Conservation (phyloP, 441 rosid genomes). For the Syzygium syzygioides region DNA sequence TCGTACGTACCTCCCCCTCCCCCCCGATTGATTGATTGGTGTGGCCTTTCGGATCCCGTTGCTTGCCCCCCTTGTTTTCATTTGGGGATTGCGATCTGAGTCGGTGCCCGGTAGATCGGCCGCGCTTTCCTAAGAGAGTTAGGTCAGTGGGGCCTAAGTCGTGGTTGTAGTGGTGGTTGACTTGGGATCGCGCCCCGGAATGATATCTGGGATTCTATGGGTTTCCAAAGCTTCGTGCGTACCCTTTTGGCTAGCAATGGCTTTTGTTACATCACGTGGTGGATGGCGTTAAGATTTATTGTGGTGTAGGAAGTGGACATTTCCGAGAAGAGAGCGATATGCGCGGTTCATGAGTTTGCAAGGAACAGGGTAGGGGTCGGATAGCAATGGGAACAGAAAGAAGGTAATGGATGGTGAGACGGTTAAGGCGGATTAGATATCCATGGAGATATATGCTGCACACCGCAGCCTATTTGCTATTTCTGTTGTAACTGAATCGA, state of each 20-base stretch:
- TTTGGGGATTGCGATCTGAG: neutral
- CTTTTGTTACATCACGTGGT: neutral
- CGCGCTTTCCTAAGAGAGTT: neutral
- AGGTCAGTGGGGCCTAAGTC: neutral
- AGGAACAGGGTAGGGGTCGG: neutral
- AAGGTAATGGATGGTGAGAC: neutral
- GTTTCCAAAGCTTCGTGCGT: neutral
- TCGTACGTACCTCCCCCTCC: slow-evolving; percentile 30
- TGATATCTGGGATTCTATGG: neutral
- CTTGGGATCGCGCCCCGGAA: neutral
- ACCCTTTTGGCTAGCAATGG: neutral
- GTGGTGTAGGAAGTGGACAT: neutral
- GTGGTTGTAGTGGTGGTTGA: neutral
- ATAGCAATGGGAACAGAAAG: neutral
- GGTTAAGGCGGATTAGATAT: neutral
- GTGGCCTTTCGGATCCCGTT: neutral
- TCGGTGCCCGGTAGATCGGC: neutral
- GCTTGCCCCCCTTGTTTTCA: neutral
- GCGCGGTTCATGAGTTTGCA: neutral
- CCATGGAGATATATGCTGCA: neutral
- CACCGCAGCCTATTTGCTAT: neutral
- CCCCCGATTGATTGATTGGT: neutral
- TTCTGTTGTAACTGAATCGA: neutral
- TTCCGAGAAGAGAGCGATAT: neutral
- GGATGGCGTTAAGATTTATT: neutral